Evolutionary conservation across 2,329 filamentous ascomycete genomes (phyloP), one percentile per base, ranked within the genome.

Genomic region (Cytospora piceicola): DNA sequence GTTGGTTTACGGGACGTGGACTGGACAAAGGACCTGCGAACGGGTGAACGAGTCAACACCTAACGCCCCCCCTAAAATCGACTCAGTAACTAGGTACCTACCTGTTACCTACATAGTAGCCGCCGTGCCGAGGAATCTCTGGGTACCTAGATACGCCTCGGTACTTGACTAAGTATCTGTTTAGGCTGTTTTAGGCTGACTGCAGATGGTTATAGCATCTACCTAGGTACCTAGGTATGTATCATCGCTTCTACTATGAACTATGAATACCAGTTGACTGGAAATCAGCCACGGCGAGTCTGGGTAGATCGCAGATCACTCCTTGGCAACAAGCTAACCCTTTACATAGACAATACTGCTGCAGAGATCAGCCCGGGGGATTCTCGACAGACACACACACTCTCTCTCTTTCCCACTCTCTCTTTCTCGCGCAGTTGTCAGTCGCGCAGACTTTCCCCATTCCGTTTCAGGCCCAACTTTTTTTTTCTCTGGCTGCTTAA

Each of bases 321-420:
- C n/a, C 2, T 49, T 49, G n/a, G 9, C 34, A n/a, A 36, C 20
- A 42, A 57, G 34, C 46, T 42, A 66, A 63, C 46, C 51, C 46
- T 49, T 54, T 30, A 52, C 12, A 27, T 34, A n/a, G 24, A 15
- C 64, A 24, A 42, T 29, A n/a, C 29, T 53, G 27, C 29, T 53
- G 58, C 46, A 42, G 36, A 58, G 58, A 53, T 9, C 55, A 29
- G 55, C 51, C 66, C 66, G 63, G 58, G 30, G n/a, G 14, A 46
- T 63, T 59, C 53, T 67, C 63, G 57, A 65, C n/a, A n/a, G n/a
- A n/a, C n/a, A n/a, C n/a, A n/a, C n/a, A n/a, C n/a, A n/a, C 58
- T 34, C 39, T n/a, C 9, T 32, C 51, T 42, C 27, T 29, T 5
- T 29, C 27, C n/a, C n/a, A n/a, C n/a, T n/a, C 58, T 34, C 30